Conservation (phyloP, 2,329 filamentous ascomycete genomes). For the Calonectria montana region DNA sequence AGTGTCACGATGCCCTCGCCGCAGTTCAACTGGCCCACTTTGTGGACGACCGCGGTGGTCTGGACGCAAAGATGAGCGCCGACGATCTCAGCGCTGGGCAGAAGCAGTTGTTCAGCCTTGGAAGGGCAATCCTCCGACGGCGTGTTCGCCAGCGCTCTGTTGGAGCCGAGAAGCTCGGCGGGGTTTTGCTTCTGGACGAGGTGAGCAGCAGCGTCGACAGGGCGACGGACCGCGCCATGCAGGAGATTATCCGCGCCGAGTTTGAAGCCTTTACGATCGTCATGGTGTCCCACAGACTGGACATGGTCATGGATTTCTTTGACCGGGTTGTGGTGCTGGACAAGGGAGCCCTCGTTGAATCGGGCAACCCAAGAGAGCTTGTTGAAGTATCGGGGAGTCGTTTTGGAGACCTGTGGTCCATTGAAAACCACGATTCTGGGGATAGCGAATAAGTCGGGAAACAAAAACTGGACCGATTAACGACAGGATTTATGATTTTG, state of each 20-base stretch:
- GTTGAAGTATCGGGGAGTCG: constrained; percentile 39
- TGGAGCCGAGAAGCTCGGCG: constrained; percentile 32
- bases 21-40: constrained; percentile 48
- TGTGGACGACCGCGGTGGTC: constrained; percentile 48
- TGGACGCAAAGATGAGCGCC: constrained; percentile 54
- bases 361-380: constrained; percentile 39
- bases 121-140: constrained; percentile 64
- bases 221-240: constrained; percentile 55
- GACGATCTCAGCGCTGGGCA: constrained; percentile 68
- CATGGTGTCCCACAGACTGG: constrained; percentile 58
- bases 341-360: constrained; percentile 58
- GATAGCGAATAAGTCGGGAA: not conserved
- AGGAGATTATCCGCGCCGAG: constrained; percentile 52
- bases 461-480: not conserved
- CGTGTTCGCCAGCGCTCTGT: constrained; percentile 32
- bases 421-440: constrained; percentile 27
- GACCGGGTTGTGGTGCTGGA: constrained; percentile 63
- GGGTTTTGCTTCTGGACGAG: constrained; percentile 55
- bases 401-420: constrained; percentile 48
- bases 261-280: constrained; percentile 64
- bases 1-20: constrained; percentile 51
- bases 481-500: not conserved
- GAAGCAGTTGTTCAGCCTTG: constrained; percentile 72
- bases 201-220: constrained; percentile 56
- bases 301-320: constrained; percentile 63